Conservation (phyloP, 257 asterid species). For the Nicotiana benthamiana region DNA sequence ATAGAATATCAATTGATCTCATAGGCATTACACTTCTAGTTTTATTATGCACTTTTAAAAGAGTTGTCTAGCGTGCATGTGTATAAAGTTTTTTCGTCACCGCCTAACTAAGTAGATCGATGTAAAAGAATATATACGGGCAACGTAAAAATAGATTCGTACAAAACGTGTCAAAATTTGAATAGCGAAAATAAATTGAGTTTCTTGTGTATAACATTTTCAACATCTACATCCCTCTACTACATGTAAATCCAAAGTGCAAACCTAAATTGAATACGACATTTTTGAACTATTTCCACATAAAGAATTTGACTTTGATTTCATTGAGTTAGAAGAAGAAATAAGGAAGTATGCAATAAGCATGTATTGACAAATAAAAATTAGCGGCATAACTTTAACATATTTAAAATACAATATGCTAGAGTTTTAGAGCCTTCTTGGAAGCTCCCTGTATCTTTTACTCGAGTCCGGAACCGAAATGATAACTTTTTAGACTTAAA, state of each 20-base stretch:
- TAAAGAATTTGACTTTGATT: background rate
- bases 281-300: background rate
- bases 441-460: background rate
- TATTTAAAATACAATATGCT: background rate
- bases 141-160: fast-evolving
- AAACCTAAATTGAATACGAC: background rate
- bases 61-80: background rate
- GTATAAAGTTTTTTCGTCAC: background rate
- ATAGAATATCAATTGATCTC: no score
- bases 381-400: background rate
- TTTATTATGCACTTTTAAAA: background rate
- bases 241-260: background rate
- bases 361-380: background rate
- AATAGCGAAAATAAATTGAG: background rate
- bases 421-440: background rate
- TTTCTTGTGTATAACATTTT: background rate
- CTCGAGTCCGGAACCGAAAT: no score
- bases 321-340: background rate
- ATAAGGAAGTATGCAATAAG: background rate
- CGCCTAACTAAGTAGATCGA: background rate
- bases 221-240: background rate
- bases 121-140: background rate
- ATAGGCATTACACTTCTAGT: background rate
- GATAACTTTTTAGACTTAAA: no score
- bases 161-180: background rate